Base-by-base conservation (phyloP, 1,284 basidiomycete genomes). In the Neonothopanus nambi region DNA sequence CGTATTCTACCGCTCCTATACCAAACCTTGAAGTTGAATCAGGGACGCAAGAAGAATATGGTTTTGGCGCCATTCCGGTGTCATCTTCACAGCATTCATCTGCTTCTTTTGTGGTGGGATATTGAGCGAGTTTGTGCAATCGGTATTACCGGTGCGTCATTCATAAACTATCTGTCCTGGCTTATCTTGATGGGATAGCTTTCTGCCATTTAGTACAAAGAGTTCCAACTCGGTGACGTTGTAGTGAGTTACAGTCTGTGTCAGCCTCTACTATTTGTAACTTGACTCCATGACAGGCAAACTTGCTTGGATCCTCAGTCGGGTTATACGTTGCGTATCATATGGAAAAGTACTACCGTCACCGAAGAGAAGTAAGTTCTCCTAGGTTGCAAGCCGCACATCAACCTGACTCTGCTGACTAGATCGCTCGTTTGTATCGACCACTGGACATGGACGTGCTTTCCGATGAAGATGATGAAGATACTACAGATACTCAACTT, bases 111-210 rank as follows among this genome's bases (percentile, higher is more conserved):
- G 87, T 59, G 93, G 93, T 6, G 89, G 90, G 0, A 78, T 95
- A 47, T 65, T 93, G n/a, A 92, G 88, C 65, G 93, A 95, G 68
- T 72, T 94, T 60, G 84, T 95, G 1, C 93, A 95, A 65, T 85
- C 88, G 4, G 63, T 89, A 63, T 72, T 95, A 54, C 92, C 93
- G 54, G 89, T 91, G 60, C 57, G 76, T 71, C 13, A 42, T 54
- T 51, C 30, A 17, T 60, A 13, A 33, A 13, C 39, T 53, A 57
- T 57, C 44, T 57, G 51, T 49, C 33, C 47, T 20, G 37, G 17
- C 46, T 36, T 24, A 13, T 9, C 30, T 33, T 33, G 30, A 33
- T 9, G 11, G 11, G 11, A 28, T 28, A 33, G 30, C 30, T 33
- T 33, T 9, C n/a, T n/a, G n/a, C n/a, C 21, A 54, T 52, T 6